Evolutionary conservation across 768 basidiomycete genomes (phyloP).

Genomic region (Rhodotorula graminis): DNA sequence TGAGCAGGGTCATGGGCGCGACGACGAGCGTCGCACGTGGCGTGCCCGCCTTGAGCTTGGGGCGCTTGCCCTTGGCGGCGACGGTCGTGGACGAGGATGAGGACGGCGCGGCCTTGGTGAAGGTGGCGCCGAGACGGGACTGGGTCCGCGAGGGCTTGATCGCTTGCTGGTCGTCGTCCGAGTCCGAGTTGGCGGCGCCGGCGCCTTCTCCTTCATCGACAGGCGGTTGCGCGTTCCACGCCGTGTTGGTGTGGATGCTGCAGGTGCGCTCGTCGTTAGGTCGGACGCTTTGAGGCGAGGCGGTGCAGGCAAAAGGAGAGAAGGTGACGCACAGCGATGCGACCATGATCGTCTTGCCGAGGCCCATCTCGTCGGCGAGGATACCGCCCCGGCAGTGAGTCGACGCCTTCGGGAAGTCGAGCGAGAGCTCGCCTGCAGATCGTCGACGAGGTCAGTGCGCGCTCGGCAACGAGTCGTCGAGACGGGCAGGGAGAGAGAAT

Average conservation of each 20-base stretch:
- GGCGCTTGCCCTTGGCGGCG: neutral
- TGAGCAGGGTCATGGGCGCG: constrained; percentile 80
- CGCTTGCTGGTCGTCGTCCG: neutral
- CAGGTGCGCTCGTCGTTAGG: neutral
- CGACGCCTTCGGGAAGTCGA: constrained; percentile 77
- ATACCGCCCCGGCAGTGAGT: constrained; percentile 78
- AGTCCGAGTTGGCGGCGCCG: neutral
- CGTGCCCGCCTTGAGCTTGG: constrained; percentile 10
- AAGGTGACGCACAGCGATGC: constrained; percentile 59
- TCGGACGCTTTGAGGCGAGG: neutral
- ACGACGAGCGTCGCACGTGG: constrained; percentile 66
- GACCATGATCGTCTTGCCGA: constrained; percentile 92
- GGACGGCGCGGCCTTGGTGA: neutral
- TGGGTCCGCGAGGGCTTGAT: neutral
- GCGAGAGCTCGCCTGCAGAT: constrained; percentile 63
- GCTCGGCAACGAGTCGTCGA: neutral
- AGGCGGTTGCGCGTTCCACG: constrained; percentile 4
- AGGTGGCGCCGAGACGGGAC: neutral
- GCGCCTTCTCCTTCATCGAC: neutral
- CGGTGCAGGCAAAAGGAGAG: no score
- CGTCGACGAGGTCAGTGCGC: neutral
- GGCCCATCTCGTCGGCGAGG: constrained; percentile 83
- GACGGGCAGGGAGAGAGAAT: no score
- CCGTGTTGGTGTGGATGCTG: constrained; percentile 37
- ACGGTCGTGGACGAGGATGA: neutral